Base-by-base conservation (phyloP, 495 filamentous ascomycete species). In the Durotheca rogersii region DNA sequence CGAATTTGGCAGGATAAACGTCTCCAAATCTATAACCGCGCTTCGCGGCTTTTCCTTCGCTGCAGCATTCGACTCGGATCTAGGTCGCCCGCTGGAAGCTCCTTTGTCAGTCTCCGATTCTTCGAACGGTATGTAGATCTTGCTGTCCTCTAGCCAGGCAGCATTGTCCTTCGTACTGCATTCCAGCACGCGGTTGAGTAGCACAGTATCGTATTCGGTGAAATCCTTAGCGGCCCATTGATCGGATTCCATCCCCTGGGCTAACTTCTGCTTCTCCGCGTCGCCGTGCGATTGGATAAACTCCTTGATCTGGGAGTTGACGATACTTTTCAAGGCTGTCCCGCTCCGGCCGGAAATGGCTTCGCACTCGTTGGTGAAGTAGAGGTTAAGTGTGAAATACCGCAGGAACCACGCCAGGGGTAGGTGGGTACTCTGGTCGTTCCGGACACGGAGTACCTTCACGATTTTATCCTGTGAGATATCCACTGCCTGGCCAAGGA, bases 281-380 rank as follows among this genome's bases (percentile, higher is more conserved):
- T 93, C 87, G 4, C 85, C 84, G 47, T 90, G 84, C 3, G 79
- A 73, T 23, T 82, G 76, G 35, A 96, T 86, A 56, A 92, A 98
- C 20, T 95, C 90, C 36, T 82, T 84, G 61, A 98, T 96, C 49
- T 98, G 93, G 39, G 81, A 83, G 53, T 95, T 92, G 29, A 98
- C 88, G 1, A 95, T 78, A 2, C 81, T 92, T 65, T 95, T 95
- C 19, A 98, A 74, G 1, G 85, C 78, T 4, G 83, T 85, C 2
- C 91, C 91, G 42, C 89, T 84, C 43, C 93, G 81, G 2, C 93
- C 93, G 10, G 89, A 95, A 11, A 96, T 89, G 2, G 93, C 88
- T 67, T 99, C 93, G 58, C 93, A 99, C 64, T 99, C 93, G 58
- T 96, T 94, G 6, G 89, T 89, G 61, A 97, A 99, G 16, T 95